A percentile compares a stretch with the other conserved stretches of the same genome.
Conservation (phyloP, 202 grass and related monocot species). For the Carex arenaria region DNA sequence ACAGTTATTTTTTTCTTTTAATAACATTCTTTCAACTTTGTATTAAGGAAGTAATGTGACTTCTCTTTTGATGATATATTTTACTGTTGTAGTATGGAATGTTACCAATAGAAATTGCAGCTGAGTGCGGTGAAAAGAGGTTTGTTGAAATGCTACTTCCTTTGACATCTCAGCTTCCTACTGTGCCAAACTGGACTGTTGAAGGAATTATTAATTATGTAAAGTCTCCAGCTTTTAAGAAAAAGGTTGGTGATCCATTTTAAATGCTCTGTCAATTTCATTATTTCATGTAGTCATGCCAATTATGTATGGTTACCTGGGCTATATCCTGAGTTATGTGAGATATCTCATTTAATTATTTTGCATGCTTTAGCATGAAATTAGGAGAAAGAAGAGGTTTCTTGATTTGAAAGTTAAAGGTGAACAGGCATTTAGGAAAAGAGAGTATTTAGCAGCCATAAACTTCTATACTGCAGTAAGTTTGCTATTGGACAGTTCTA, state of each 20-base stretch:
- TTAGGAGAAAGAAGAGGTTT: background rate
- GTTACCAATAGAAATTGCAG: conserved; percentile 27
- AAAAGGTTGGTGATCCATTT: conserved; percentile 2
- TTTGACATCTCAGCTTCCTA: conserved; percentile 10
- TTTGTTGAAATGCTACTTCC: conserved; percentile 30
- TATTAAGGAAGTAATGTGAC: background rate
- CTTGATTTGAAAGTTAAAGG: background rate
- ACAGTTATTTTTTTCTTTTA: background rate
- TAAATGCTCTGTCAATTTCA: background rate
- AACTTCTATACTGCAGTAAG: background rate
- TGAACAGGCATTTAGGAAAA: background rate
- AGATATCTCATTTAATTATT: background rate
- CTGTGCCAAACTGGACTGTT: conserved; percentile 23
- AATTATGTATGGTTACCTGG: background rate
- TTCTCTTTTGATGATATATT: background rate
- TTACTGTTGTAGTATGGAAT: conserved; percentile 15
- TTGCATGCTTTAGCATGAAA: background rate
- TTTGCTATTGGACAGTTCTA: background rate
- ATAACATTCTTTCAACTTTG: background rate
- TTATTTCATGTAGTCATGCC: background rate
- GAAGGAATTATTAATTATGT: conserved; percentile 34
- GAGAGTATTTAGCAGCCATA: background rate
- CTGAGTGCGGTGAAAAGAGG: background rate
- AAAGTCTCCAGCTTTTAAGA: conserved; percentile 16
- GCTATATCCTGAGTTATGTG: background rate